Percentiles rank a stretch among this genome's conserved stretches.
Evolutionary conservation across 176 grass and related monocot species (phyloP).

Genomic region (Oryza meridionalis): DNA sequence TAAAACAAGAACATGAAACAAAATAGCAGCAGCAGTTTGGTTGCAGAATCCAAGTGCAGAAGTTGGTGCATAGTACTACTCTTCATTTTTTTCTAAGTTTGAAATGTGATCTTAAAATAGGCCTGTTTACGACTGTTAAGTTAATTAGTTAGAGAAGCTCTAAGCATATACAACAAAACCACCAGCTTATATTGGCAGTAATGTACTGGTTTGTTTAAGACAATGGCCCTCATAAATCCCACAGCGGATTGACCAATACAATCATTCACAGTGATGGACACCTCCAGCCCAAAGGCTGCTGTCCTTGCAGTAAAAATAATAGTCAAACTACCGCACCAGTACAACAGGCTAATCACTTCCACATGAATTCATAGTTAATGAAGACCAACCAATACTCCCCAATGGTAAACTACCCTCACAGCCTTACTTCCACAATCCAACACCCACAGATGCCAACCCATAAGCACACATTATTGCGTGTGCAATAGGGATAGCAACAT

Average conservation of each 20-base stretch:
- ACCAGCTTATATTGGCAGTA: not conserved
- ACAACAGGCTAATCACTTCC: conserved; percentile 18
- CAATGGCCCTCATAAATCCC: conserved; percentile 3
- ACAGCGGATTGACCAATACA: conserved; percentile 20
- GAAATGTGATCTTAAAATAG: not conserved
- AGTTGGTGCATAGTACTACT: conserved; percentile 3
- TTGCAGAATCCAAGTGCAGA: not conserved
- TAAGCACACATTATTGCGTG: conserved; percentile 32
- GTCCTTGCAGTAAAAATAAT: conserved; percentile 31
- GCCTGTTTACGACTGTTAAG: not conserved
- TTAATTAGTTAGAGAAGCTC: not conserved
- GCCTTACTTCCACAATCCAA: conserved; percentile 35
- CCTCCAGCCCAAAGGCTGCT: conserved; percentile 18
- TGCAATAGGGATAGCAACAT: conserved; percentile 20
- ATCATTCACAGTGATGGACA: conserved; percentile 27
- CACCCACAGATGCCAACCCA: conserved; percentile 42
- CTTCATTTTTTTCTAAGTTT: not conserved
- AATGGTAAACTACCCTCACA: conserved; percentile 16
- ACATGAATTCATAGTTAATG: conserved; percentile 36
- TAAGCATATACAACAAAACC: not conserved
- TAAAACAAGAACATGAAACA: not conserved
- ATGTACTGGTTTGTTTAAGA: conserved; percentile 20
- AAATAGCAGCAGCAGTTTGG: not conserved
- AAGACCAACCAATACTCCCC: conserved; percentile 28
- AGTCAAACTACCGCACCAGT: conserved; percentile 31